Conservation (phyloP, 495 filamentous ascomycete genomes). For the Penicillium lividum region DNA sequence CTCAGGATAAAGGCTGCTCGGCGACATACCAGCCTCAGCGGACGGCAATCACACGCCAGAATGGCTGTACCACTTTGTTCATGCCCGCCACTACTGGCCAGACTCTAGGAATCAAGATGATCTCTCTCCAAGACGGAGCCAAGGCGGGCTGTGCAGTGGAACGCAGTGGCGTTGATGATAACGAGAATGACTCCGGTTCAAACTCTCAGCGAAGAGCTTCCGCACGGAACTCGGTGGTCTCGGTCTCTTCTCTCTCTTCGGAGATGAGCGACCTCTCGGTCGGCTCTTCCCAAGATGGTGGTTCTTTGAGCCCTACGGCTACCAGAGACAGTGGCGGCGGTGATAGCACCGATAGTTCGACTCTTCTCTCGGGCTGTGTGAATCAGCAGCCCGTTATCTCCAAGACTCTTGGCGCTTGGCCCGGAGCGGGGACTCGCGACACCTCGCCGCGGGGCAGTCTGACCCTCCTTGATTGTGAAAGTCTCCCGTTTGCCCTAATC, state of each 20-base stretch:
- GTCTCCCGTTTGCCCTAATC: conserved; percentile 74
- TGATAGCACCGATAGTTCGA: conserved; percentile 30
- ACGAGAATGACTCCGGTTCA: conserved; percentile 21
- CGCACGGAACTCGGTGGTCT: conserved; percentile 35
- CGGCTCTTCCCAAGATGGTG: conserved; percentile 33
- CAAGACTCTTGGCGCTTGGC: conserved; percentile 41
- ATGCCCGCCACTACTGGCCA: conserved; percentile 77
- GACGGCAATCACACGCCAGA: conserved; percentile 64
- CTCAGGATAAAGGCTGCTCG: conserved; percentile 57
- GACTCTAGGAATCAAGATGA: conserved; percentile 63
- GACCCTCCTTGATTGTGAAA: conserved; percentile 67
- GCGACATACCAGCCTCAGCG: conserved; percentile 75
- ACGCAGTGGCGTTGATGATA: conserved; percentile 15
- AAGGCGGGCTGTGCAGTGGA: conserved; percentile 39
- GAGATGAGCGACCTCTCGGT: conserved; percentile 44
- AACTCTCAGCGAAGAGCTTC: conserved; percentile 16
- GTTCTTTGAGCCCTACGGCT: conserved; percentile 20
- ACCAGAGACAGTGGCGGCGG: conserved; percentile 32
- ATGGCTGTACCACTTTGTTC: conserved; percentile 82
- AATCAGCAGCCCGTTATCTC: conserved; percentile 39
- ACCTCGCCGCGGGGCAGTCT: conserved; percentile 77
- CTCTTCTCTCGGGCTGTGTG: conserved; percentile 35
- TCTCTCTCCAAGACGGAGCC: conserved; percentile 50
- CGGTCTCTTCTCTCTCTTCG: conserved; percentile 43
- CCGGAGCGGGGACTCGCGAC: conserved; percentile 41